phyloP scores from a whole-genome alignment of 1,139 yeast genomes.

The Saccharomycopsis hybrid region DNA sequence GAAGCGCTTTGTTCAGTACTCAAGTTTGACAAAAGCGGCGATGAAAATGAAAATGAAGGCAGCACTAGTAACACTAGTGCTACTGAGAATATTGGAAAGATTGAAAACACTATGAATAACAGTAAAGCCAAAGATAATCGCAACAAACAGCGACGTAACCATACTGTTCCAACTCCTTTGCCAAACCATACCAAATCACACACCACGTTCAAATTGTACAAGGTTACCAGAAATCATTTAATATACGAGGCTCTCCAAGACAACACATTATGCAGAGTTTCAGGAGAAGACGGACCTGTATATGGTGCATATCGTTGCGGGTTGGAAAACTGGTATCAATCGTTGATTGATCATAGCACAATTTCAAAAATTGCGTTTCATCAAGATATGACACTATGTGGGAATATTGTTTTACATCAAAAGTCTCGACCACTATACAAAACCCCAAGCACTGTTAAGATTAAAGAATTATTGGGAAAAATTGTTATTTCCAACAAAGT shows the following conservation, averaged over 20 bases:
- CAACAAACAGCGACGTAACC: no score
- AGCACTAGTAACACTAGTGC: no score
- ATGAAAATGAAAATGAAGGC: no score
- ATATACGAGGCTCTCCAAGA: neutral
- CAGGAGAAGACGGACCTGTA: conserved; percentile 10
- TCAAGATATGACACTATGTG: conserved; percentile 4
- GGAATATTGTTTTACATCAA: neutral
- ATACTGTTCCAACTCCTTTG: no score
- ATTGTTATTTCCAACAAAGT: conserved; percentile 2
- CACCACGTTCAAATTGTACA: conserved; percentile 2
- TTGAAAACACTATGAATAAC: no score
- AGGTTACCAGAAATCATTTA: neutral
- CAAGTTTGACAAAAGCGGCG: no score
- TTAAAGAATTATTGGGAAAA: neutral
- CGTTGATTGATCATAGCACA: conserved; percentile 9
- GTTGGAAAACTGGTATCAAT: conserved; percentile 11
- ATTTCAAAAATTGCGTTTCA: conserved; percentile 5
- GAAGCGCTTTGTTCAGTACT: no score
- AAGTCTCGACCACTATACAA: neutral
- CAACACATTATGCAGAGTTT: conserved; percentile 1
- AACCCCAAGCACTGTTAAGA: neutral
- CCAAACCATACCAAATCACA: conserved; percentile 4
- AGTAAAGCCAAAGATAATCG: no score
- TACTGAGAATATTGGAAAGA: no score
- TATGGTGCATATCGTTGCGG: conserved; percentile 6